Evolutionary conservation across 495 filamentous ascomycete species (phyloP).

Genomic region (Penicillium paxilli): DNA sequence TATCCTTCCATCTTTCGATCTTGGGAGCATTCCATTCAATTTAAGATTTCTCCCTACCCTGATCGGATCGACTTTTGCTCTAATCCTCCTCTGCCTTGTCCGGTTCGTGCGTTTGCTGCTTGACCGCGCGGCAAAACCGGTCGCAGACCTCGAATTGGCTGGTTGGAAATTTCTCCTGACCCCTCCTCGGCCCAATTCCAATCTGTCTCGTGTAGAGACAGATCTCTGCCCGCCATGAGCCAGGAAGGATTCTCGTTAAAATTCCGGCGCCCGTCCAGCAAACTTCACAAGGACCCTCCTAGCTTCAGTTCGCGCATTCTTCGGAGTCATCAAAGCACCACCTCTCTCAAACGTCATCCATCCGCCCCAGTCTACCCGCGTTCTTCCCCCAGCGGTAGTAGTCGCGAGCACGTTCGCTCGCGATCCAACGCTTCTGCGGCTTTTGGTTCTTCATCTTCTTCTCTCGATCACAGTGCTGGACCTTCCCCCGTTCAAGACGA

Average conservation of each 20-base stretch:
- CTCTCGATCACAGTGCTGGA: slow-evolving; percentile 47
- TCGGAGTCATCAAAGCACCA: slow-evolving; percentile 47
- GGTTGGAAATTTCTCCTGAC: slow-evolving; percentile 25
- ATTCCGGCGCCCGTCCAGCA: slow-evolving; percentile 49
- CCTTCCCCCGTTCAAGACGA: slow-evolving; percentile 51
- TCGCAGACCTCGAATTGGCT: slow-evolving; percentile 9
- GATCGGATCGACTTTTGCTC: background rate
- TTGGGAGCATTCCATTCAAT: too few species aligned
- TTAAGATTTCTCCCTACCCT: too few species aligned
- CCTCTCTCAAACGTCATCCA: slow-evolving; percentile 64
- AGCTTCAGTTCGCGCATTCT: slow-evolving; percentile 44
- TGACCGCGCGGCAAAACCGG: background rate
- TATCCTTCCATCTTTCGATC: slow-evolving; percentile 4
- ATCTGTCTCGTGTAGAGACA: slow-evolving; percentile 31
- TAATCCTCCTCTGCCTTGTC: background rate
- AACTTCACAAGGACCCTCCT: slow-evolving; percentile 50
- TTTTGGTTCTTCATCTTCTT: slow-evolving; percentile 53
- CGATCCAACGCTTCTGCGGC: slow-evolving; percentile 48
- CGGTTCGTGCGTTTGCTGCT: slow-evolving; percentile 1
- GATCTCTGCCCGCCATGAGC: slow-evolving; percentile 40
- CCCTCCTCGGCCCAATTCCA: slow-evolving; percentile 32
- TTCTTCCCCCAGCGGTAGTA: slow-evolving; percentile 39
- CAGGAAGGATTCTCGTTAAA: slow-evolving; percentile 46
- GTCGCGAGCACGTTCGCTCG: slow-evolving; percentile 50
- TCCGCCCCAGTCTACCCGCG: slow-evolving; percentile 62